Evolutionary conservation across 352 stramenopile genomes (phyloP).

Genomic region (Phytophthora citrophthora): DNA sequence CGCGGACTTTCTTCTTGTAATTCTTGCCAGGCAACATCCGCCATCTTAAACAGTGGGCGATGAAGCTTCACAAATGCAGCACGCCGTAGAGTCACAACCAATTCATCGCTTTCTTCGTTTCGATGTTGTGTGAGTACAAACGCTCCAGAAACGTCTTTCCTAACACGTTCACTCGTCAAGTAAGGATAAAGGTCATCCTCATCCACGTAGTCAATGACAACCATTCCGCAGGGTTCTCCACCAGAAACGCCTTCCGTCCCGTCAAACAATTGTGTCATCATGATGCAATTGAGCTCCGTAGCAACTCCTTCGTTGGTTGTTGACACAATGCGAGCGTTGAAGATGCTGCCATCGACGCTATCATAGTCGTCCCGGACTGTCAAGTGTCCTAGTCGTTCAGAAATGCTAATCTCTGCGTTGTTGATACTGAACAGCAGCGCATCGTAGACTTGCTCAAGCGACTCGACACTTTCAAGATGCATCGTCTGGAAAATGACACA

Average conservation of each 20-base stretch:
- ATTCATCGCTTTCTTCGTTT: not conserved
- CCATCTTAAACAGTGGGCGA: not conserved
- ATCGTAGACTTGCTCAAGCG: slow-evolving; percentile 30
- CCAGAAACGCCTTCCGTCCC: not conserved
- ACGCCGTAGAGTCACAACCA: not conserved
- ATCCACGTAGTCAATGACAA: not conserved
- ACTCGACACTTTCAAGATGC: slow-evolving; percentile 24
- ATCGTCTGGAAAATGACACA: slow-evolving; percentile 27
- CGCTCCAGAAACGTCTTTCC: not conserved
- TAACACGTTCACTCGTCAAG: not conserved
- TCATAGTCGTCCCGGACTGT: slow-evolving; percentile 29
- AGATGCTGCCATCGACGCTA: slow-evolving; percentile 12
- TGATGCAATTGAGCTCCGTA: slow-evolving; percentile 5
- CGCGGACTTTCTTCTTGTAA: not conserved
- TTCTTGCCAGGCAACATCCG: not conserved
- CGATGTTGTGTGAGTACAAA: not conserved
- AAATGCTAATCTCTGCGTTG: slow-evolving; percentile 43
- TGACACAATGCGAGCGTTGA: slow-evolving; percentile 5
- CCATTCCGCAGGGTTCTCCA: not conserved
- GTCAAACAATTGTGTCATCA: not conserved
- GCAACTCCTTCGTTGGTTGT: not conserved
- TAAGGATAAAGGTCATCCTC: not conserved
- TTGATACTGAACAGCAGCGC: slow-evolving; percentile 19
- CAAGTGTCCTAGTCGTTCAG: slow-evolving; percentile 34
- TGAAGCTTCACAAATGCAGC: not conserved